Evolutionary conservation across 1,284 basidiomycete genomes (phyloP).

Genomic region (Cutaneotrichosporon daszewskae): DNA sequence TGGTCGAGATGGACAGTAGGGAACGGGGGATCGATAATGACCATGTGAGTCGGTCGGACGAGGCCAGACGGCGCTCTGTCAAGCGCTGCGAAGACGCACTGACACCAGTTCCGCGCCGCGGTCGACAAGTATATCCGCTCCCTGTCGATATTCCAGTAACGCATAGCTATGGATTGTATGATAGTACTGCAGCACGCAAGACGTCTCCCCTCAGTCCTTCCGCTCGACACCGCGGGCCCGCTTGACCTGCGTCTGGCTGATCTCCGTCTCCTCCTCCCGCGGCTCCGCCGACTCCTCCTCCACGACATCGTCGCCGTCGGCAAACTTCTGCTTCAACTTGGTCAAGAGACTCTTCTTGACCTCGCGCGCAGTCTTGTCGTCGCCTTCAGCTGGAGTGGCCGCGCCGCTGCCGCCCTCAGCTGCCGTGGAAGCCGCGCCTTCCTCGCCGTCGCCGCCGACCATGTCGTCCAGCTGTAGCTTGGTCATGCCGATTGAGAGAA

Average conservation of each 20-base stretch:
- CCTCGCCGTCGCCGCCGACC: slow-evolving; percentile 62
- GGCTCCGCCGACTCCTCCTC: neutral
- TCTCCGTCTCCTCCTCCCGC: slow-evolving; percentile 1
- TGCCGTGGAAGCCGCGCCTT: slow-evolving; percentile 23
- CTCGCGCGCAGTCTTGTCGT: slow-evolving; percentile 54
- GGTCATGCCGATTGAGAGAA: slow-evolving; percentile 79
- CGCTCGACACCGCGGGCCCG: neutral
- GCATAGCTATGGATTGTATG: no score
- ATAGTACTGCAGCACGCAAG: no score
- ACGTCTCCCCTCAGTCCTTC: neutral
- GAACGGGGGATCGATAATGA: slow-evolving; percentile 84
- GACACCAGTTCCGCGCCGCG: slow-evolving; percentile 65
- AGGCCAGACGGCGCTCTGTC: neutral
- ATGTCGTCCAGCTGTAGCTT: slow-evolving; percentile 88
- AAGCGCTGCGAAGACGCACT: neutral
- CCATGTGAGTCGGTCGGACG: slow-evolving; percentile 36
- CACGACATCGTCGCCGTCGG: slow-evolving; percentile 1
- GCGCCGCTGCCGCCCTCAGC: slow-evolving; percentile 48
- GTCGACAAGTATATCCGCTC: slow-evolving; percentile 64
- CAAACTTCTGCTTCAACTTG: slow-evolving; percentile 32
- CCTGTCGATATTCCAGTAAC: slow-evolving; percentile 40
- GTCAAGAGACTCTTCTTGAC: slow-evolving; percentile 35
- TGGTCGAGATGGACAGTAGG: slow-evolving; percentile 72
- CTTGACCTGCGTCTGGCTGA: slow-evolving; percentile 5
- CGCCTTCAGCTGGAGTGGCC: slow-evolving; percentile 53